phyloP scores from a whole-genome alignment of 164 flowering plant species.

The Tinospora cordifolia region DNA sequence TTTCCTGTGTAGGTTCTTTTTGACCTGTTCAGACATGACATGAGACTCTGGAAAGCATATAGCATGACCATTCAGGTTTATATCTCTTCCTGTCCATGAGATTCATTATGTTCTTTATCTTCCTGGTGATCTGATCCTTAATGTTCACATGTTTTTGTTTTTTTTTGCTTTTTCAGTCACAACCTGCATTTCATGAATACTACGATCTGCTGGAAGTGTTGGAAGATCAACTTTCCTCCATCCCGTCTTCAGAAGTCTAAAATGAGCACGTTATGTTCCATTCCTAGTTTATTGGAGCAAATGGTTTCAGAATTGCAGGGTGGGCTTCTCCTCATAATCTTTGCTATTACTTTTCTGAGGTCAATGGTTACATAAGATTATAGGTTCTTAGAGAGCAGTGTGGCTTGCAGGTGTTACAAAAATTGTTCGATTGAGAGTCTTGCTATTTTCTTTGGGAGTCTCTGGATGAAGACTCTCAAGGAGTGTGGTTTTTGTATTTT shows the following conservation, averaged over 20 bases:
- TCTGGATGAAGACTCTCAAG: too few relatives aligned
- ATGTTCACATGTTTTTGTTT: too few relatives aligned
- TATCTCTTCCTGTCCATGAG: not conserved
- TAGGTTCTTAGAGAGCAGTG: not conserved
- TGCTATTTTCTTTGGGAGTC: too few relatives aligned
- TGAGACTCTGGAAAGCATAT: constrained; percentile 84
- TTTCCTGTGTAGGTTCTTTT: constrained; percentile 53
- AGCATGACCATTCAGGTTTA: constrained; percentile 68
- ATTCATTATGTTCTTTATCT: not conserved
- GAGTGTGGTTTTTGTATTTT: too few relatives aligned
- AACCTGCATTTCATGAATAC: constrained; percentile 62
- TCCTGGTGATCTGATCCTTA: not conserved
- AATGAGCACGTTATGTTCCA: not conserved
- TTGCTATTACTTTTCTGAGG: not conserved
- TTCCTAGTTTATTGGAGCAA: not conserved
- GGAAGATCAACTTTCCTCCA: constrained; percentile 63
- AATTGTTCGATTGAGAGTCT: too few relatives aligned
- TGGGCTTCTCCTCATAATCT: not conserved
- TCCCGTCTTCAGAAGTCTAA: constrained; percentile 20
- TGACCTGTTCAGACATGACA: constrained; percentile 82
- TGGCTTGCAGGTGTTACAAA: too few relatives aligned
- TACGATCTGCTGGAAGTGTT: constrained; percentile 63
- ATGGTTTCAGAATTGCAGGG: not conserved
- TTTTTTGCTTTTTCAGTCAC: constrained; percentile 55
- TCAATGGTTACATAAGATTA: not conserved